Evolutionary conservation across 345 rosid species (phyloP), one percentile per base, ranked within the genome.

Genomic region (Syzygium jambos): DNA sequence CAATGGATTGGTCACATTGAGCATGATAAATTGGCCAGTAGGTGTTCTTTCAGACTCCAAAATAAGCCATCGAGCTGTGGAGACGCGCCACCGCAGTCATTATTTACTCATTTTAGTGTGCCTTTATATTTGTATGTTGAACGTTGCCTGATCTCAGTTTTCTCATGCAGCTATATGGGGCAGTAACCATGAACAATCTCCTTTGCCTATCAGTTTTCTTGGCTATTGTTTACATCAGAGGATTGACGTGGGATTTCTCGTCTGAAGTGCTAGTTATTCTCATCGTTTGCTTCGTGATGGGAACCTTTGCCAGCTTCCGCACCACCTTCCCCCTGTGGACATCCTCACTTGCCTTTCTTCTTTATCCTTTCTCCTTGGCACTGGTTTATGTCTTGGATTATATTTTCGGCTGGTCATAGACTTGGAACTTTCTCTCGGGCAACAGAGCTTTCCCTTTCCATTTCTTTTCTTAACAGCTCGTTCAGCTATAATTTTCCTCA

Each of bases 251-350:
- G 99, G 96, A 98, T 94, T 98, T 98, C 90, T 98, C 99, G 63
- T 89, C 99, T 6, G 99, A 98, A 92, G 99, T 98, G 90, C 90
- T 98, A 51, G 94, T 96, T 52, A 95, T 98, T 86, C 92, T 95
- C 68, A 94, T 98, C 1, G 98, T 95, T 19, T 96, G 99, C 92
- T 10, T 96, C 0, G 93, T 98, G 90, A 98, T 95, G 99, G 95
- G 96, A 3, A 88, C 85, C 85, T 96, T 96, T 43, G 98, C 94
- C 29, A 98, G 99, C 88, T 94, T 95, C 95, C 95, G 97, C 23
- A 94, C 98, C 51, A 95, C 94, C 6, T 98, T 96, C 90, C 99
- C 99, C 27, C 95, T 95, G 9, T 98, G 99, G 99, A 95, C 99
- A 30, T 94, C 93, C 85, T 92, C 91, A 38, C 7, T 94, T 17